These are phyloP conservation scores for Aspergillus ibericus DNA, from an alignment of 2,329 filamentous ascomycete genomes.

Conservation along the genomic window DNA sequence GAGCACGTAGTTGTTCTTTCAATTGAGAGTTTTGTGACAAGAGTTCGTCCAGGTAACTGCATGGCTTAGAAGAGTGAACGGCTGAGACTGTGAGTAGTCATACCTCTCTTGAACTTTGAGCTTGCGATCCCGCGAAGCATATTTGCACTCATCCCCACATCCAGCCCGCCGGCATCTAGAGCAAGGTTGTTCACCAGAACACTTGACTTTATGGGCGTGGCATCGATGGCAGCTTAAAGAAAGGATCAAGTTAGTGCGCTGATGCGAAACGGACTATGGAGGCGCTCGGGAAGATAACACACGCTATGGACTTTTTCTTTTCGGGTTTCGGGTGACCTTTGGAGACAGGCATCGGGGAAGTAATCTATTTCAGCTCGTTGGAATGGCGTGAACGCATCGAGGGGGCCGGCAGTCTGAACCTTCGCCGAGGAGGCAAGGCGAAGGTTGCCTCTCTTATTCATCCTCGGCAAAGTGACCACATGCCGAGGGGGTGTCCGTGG, in stretches of 20 bases:
- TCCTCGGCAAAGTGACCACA: background rate
- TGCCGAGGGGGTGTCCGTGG: background rate
- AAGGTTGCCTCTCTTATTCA: background rate
- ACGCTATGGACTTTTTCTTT: conserved; percentile 18
- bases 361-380: background rate
- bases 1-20: conserved; percentile 11
- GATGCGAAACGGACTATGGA: background rate
- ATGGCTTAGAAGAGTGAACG: background rate
- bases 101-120: conserved; percentile 30
- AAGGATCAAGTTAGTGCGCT: background rate
- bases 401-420: conserved; percentile 2
- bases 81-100: background rate
- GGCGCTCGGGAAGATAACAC: background rate
- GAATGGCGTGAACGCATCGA: background rate
- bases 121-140: conserved; percentile 40
- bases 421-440: conserved; percentile 8
- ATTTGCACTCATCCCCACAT: conserved; percentile 33
- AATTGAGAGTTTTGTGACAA: conserved; percentile 19
- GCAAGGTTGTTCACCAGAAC: conserved; percentile 45
- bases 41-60: conserved; percentile 29
- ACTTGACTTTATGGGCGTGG: conserved; percentile 46
- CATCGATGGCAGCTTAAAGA: conserved; percentile 37
- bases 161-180: conserved; percentile 35
- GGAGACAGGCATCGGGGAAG: conserved; percentile 9
- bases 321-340: conserved; percentile 9